These are phyloP conservation scores for Carex cristatella DNA, from an alignment of 176 grass and related monocot genomes.

Conservation along the genomic window DNA sequence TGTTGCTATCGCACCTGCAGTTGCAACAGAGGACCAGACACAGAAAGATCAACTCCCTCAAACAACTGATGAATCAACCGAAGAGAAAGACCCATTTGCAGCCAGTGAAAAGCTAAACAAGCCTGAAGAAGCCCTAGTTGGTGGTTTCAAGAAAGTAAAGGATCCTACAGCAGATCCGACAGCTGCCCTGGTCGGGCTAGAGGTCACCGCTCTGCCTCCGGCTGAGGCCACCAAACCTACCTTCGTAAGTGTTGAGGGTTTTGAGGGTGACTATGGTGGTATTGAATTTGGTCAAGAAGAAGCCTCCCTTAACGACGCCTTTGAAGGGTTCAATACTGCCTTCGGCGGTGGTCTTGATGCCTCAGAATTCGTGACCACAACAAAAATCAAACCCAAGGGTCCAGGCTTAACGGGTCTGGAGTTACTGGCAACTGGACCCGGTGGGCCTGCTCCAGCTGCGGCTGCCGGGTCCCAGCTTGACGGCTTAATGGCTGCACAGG, in stretches of 20 bases:
- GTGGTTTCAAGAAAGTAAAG: slow-evolving; percentile 86
- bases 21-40: slow-evolving; percentile 43
- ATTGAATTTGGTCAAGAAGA: slow-evolving; percentile 95
- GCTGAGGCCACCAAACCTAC: slow-evolving; percentile 92
- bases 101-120: slow-evolving; percentile 86
- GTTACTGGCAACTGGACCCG: slow-evolving; percentile 44
- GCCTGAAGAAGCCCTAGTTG: slow-evolving; percentile 80
- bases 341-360: slow-evolving; percentile 98
- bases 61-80: slow-evolving; percentile 37
- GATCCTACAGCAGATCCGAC: slow-evolving; percentile 72
- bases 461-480: slow-evolving; percentile 43
- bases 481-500: slow-evolving; percentile 62
- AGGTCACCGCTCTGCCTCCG: slow-evolving; percentile 75
- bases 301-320: slow-evolving; percentile 75
- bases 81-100: slow-evolving; percentile 87
- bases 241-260: slow-evolving; percentile 81
- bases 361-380: slow-evolving; percentile 94
- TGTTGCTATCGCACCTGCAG: slow-evolving; percentile 45
- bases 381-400: slow-evolving; percentile 58
- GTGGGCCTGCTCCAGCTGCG: slow-evolving; percentile 34
- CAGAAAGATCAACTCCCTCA: slow-evolving; percentile 39
- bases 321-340: slow-evolving; percentile 87
- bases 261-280: slow-evolving; percentile 95
- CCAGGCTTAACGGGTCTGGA: slow-evolving; percentile 71
- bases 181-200: slow-evolving; percentile 74